Percentiles rank a stretch among this genome's conserved stretches.
These are phyloP conservation scores for Alternaria sp. DNA, from an alignment of 2,329 filamentous ascomycete species.

Conservation along the genomic window DNA sequence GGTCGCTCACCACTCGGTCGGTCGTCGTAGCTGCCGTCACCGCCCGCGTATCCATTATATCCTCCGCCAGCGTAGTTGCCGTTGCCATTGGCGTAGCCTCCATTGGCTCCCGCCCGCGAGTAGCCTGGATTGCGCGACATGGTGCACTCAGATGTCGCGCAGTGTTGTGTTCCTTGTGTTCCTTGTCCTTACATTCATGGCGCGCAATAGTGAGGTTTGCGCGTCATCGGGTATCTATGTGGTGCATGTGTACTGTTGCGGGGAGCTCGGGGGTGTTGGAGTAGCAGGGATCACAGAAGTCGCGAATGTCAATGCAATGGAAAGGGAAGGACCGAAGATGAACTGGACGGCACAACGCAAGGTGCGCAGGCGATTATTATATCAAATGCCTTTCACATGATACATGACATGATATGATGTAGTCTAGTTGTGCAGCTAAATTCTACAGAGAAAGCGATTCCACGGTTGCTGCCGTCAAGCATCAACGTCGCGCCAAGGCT, in stretches of 20 bases:
- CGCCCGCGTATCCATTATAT: constrained; percentile 32
- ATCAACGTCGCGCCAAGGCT: constrained; percentile 22
- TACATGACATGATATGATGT: not conserved
- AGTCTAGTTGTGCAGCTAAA: not conserved
- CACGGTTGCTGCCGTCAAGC: not conserved
- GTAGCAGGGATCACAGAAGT: constrained; percentile 24
- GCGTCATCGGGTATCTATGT: constrained; percentile 16
- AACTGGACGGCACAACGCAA: not conserved
- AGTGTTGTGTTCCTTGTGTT: constrained; percentile 10
- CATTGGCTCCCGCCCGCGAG: constrained; percentile 44
- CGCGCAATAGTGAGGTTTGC: constrained; percentile 16
- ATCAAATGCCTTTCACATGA: fast-evolving
- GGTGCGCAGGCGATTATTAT: not conserved
- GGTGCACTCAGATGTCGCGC: constrained; percentile 21
- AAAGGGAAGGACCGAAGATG: not conserved
- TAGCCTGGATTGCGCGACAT: constrained; percentile 50
- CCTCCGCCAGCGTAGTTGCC: constrained; percentile 28
- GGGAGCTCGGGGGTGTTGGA: constrained; percentile 39
- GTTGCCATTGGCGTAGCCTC: constrained; percentile 52
- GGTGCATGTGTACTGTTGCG: constrained; percentile 26
- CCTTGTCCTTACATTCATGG: constrained; percentile 22
- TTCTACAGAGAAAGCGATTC: not conserved
- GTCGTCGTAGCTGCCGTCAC: constrained; percentile 23
- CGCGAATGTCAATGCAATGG: not conserved
- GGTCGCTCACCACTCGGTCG: constrained; percentile 41